Base-by-base conservation (phyloP, 1,284 basidiomycete species). In the Entoloma clypeatum region DNA sequence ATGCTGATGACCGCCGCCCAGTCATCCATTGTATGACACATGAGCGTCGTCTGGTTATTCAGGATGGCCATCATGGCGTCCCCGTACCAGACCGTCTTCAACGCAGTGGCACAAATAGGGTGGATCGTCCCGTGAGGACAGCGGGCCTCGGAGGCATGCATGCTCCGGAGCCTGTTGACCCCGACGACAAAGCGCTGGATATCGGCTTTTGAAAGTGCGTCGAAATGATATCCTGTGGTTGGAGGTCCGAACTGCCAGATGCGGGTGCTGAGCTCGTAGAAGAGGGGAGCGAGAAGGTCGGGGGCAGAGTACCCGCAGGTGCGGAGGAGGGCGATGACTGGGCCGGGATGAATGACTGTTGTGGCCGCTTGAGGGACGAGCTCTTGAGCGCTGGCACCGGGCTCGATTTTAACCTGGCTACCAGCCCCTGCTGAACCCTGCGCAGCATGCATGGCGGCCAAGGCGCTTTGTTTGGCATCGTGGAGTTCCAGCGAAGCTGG, bases 251-350 rank as follows among this genome's bases (percentile, higher is more conserved):
- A 41, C 26, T 45, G 38, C 43, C 39, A 45, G 16, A 31, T 17
- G 7, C 39, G 22, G 4, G 26, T 36, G 32, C 38, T 45, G 14
- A 45, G 43, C 11, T 41, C 39, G 9, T 41, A 41, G 27, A 45
- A 45, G 31, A 45, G 43, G 21, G 43, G 43, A 11, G 26, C 27
- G 14, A 45, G 17, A 10, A 41, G 43, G 26, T 45, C 43, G 5
- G 25, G 10, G 7, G 43, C 24, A 11, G 30, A 16, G 24, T 35
- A 41, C 6, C 28, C 33, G 18, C 43, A 45, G 13, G 40, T 33
- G 17, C 28, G 33, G 9, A 45, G 27, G 1, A 45, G 13, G 23
- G 33, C 39, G 14, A 45, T 45, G 18, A 45, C 38, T n/a, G 27
- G 30, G 5, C 39, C 39, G 9, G 43, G 43, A 14, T 45, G 43